Base-by-base conservation (phyloP, 2,329 filamentous ascomycete species). In the Fusarium solani-melongenae region DNA sequence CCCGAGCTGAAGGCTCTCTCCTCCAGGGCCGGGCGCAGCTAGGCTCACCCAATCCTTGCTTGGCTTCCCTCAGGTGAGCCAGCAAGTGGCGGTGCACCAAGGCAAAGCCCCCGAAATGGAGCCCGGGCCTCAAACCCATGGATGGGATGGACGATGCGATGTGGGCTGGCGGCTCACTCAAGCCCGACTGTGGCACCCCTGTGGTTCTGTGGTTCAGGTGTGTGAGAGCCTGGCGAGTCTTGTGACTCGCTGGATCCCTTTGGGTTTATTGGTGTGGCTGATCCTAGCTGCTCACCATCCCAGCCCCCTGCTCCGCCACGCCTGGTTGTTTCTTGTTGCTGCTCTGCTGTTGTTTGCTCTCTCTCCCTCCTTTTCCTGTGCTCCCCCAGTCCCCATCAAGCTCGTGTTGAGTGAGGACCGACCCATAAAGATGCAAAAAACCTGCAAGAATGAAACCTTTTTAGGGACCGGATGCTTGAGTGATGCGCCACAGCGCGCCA, bases 401-500 rank as follows among this genome's bases (percentile, higher is more conserved):
- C 64, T 72, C 61, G 71, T 72, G 70, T 66, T 74, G 22, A 20
- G 46, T 53, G 27, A 53, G 46, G 36, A 69, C 56, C 67, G 51
- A 29, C 39, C 63, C 62, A 64, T 63, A 61, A 49, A 64, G 46
- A 63, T 66, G 29, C 62, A 41, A 60, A 58, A 68, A 73, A 72
- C 53, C 59, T 63, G 59, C 51, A 64, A 62, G 33, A 55, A 17
- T 41, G 62, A 70, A 36, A 36, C 41, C 22, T 62, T 63, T 69
- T 62, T 57, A 27, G 56, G 20, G 61, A 51, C 14, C 38, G 56
- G 67, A 62, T 58, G 58, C 62, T 51, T 49, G 51, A 64, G 49
- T 57, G 58, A 68, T 77, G 51, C 75, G 66, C 70, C 74, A 78
- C 66, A 70, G 36, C 51, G 44, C 69, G 76, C 76, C 74, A 78